These are phyloP conservation scores for Epichloe typhina DNA, from an alignment of 2,329 filamentous ascomycete genomes.

Conservation along the genomic window DNA sequence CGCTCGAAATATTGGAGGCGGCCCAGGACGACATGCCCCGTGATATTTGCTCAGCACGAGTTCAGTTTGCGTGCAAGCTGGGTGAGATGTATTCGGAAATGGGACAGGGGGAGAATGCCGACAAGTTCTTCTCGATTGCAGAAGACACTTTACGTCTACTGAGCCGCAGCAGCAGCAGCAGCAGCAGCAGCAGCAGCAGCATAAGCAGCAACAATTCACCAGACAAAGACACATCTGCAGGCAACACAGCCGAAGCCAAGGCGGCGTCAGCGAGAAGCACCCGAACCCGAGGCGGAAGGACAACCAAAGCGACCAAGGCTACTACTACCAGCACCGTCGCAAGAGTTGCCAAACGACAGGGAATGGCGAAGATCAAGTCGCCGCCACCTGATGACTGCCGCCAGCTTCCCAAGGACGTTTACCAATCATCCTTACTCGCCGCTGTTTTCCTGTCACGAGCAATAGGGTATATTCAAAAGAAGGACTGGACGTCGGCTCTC, in stretches of 20 bases:
- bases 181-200: constrained; percentile 10
- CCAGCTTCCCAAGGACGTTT: constrained; percentile 18
- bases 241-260: constrained; percentile 6
- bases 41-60: constrained; percentile 22
- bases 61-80: constrained; percentile 38
- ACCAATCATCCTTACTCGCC: constrained; percentile 24
- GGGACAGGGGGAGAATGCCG: constrained; percentile 30
- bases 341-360: constrained; percentile 9
- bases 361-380: constrained; percentile 9
- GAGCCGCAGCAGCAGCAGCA: constrained; percentile 14
- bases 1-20: constrained; percentile 39
- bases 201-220: constrained; percentile 1
- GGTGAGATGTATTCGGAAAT: constrained; percentile 41
- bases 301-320: constrained; percentile 5
- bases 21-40: constrained; percentile 38
- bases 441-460: constrained; percentile 26
- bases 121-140: constrained; percentile 32
- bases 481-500: constrained; percentile 46
- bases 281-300: neutral
- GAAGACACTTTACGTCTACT: constrained; percentile 30
- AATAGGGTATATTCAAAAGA: constrained; percentile 31
- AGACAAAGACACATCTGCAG: constrained; percentile 4
- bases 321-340: constrained; percentile 5
- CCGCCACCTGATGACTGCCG: constrained; percentile 8
- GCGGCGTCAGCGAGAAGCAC: constrained; percentile 6